These are phyloP conservation scores for Lolium rigidum DNA, from an alignment of 176 grass and related monocot species.

Conservation along the genomic window DNA sequence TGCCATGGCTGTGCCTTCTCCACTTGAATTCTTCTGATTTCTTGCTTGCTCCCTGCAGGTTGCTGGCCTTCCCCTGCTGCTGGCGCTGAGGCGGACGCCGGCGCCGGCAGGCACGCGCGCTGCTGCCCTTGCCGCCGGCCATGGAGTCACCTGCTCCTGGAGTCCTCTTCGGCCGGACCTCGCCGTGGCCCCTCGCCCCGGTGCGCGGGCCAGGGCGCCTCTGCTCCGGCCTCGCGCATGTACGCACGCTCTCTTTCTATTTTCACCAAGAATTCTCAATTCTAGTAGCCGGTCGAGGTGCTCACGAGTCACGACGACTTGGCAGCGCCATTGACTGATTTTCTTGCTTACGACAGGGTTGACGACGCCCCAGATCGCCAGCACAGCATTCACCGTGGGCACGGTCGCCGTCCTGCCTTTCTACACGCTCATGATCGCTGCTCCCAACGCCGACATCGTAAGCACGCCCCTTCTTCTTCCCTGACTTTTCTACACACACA, in stretches of 20 bases:
- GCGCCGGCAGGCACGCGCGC: not conserved
- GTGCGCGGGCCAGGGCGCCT: constrained; percentile 7
- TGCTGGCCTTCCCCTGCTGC: not conserved
- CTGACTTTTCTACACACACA: no score
- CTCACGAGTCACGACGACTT: not conserved
- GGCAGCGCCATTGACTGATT: not conserved
- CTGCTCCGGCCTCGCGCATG: constrained; percentile 54
- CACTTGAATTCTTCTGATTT: not conserved
- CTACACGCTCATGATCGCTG: constrained; percentile 96
- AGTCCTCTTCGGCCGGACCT: constrained; percentile 12
- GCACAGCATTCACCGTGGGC: constrained; percentile 83
- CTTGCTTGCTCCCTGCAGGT: not conserved
- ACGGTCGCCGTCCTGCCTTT: constrained; percentile 93
- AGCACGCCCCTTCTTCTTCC: constrained; percentile 34
- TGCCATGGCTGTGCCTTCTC: not conserved
- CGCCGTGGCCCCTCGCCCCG: not conserved
- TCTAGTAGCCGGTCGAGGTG: not conserved
- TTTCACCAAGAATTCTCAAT: not conserved
- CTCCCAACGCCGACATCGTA: constrained; percentile 83
- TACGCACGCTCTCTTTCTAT: not conserved
- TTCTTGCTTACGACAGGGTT: constrained; percentile 51
- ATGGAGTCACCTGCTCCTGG: not conserved
- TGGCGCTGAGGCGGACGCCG: not conserved
- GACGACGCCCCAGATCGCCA: constrained; percentile 79
- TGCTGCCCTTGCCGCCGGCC: not conserved